phyloP scores from a whole-genome alignment of 1,284 basidiomycete species.

The Peniophora sp. region DNA sequence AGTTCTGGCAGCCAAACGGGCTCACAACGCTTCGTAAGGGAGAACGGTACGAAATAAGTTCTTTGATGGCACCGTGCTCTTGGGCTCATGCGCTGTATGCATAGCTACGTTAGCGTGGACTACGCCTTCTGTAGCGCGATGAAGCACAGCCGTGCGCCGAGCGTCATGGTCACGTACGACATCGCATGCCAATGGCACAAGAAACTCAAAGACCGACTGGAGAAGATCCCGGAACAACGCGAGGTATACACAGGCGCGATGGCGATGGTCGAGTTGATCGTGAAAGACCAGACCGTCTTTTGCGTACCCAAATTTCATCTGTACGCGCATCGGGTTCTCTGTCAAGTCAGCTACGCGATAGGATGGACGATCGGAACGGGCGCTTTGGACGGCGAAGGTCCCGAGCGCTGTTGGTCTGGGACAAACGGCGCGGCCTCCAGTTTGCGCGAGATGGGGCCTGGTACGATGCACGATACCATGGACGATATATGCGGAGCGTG shows the following conservation, averaged over 20 bases:
- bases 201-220: background rate
- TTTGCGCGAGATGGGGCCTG: background rate
- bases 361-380: background rate
- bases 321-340: background rate
- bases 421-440: background rate
- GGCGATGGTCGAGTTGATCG: background rate
- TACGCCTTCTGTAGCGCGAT: no score
- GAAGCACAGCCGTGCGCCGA: no score
- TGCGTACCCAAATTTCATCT: background rate
- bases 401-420: background rate
- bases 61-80: no score
- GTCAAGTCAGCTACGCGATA: background rate
- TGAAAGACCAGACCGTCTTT: background rate
- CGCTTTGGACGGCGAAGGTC: background rate
- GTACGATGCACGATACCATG: background rate
- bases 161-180: background rate
- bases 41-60: background rate
- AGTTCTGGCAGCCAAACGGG: slow-evolving; percentile 1
- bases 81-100: no score
- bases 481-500: background rate
- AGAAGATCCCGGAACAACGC: background rate
- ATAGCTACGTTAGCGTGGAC: no score
- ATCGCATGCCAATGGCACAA: background rate
- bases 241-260: background rate
- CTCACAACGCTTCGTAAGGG: background rate